A percentile compares a stretch with the other conserved stretches of the same genome.
Evolutionary conservation across 106 monocot genomes (phyloP).

Genomic region (Dendrobium chrysotoxum): DNA sequence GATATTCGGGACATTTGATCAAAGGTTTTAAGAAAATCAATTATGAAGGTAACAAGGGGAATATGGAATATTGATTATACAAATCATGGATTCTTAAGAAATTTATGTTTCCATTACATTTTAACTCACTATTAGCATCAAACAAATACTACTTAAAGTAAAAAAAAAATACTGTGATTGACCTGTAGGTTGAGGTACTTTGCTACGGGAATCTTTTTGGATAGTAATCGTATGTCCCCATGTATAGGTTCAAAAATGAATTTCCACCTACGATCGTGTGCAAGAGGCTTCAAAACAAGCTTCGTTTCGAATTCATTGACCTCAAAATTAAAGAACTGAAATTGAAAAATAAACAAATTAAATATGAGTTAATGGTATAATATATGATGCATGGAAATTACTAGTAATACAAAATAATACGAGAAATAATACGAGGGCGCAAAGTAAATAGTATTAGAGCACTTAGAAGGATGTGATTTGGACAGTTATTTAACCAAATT

Average conservation of each 20-base stretch:
- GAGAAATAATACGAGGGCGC: background rate
- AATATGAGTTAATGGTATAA: background rate
- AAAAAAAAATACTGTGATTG: conserved; percentile 1
- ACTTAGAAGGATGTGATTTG: background rate
- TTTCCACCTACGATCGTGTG: conserved; percentile 71
- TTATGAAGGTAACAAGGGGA: background rate
- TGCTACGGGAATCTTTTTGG: conserved; percentile 83
- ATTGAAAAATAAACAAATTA: conserved; percentile 3
- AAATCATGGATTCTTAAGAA: background rate
- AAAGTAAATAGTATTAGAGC: background rate
- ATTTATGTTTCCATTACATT: background rate
- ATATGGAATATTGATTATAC: background rate
- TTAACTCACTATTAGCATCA: background rate
- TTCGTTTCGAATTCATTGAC: conserved; percentile 76
- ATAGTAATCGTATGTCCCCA: conserved; percentile 72
- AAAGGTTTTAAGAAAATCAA: background rate
- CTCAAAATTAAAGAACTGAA: conserved; percentile 78
- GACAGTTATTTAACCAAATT: background rate
- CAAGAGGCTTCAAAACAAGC: conserved; percentile 77
- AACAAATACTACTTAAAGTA: background rate
- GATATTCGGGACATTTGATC: background rate
- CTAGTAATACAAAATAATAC: background rate
- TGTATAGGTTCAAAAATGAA: conserved; percentile 69
- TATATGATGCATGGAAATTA: background rate
- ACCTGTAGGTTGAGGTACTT: conserved; percentile 93